Evolutionary conservation across 306 rosid species (phyloP), one percentile per base, ranked within the genome.

Genomic region (Luffa aegyptiaca): DNA sequence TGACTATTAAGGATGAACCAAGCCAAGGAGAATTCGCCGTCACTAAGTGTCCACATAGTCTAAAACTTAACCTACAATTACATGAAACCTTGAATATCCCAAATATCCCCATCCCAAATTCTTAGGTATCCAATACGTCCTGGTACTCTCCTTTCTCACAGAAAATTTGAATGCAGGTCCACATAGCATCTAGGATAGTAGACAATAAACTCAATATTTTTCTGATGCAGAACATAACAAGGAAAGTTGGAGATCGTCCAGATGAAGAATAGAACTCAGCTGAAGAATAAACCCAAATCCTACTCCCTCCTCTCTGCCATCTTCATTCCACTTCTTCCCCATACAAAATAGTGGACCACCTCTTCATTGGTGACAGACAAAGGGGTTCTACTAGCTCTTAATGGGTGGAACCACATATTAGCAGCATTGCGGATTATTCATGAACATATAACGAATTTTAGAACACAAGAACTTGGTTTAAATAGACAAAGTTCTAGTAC

Each of bases 401-500:
- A 39, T 66, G 73, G 72, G 49, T 39, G 73, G 49, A 66, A 49
- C 73, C 73, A 17, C 73, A 66, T n/a, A 66, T 66, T 66, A 66
- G 26, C 46, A 66, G 46, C 31, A 66, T 39, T 36, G 31, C 33
- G 3, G 44, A 66, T 18, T 18, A 39, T 66, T 39, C 44, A 63
- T 37, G 73, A 39, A 39, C 46, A 66, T 39, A 37, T 65, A 37
- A 18, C 39, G 74, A 17, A 6, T 16, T 66, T 35, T 39, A 37
- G 31, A 18, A 37, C 49, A 74, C 31, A 13, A 16, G 41, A 49
- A 49, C 63, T 74, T 33, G 5, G 57, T 74, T 31, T 26, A 16
- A 46, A 49, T 49, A 13, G 46, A 51, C 31, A 51, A 52, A 75
- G 48, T 75, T 36, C 5, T 51, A 17, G 13, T 11, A 49, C 31